These are phyloP conservation scores for Endocladia muricata DNA, from an alignment of 31 red algal genomes.

Conservation along the genomic window DNA sequence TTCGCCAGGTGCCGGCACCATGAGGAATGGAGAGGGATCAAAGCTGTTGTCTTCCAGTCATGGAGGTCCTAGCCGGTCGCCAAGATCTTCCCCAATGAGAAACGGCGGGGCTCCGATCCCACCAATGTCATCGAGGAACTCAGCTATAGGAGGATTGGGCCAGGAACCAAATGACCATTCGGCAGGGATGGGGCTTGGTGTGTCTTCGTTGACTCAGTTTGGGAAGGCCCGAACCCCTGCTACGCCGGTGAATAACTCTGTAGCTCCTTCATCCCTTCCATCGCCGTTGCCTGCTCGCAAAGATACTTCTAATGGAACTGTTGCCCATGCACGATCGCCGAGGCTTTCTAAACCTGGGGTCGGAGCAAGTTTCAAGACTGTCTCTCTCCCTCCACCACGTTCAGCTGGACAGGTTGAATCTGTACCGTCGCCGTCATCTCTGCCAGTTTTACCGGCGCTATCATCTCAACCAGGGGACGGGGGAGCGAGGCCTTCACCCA, in stretches of 20 bases:
- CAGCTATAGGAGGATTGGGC: neutral
- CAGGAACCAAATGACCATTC: neutral
- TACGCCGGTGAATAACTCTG: constrained; percentile 33
- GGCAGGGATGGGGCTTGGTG: neutral
- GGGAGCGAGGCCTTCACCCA: neutral
- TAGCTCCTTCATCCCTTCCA: constrained; percentile 39
- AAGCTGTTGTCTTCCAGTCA: too few relatives aligned
- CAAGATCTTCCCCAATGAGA: too few relatives aligned
- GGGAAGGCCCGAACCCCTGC: constrained; percentile 25
- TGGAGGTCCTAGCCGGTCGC: too few relatives aligned
- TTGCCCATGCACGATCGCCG: constrained; percentile 33
- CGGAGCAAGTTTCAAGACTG: constrained; percentile 22
- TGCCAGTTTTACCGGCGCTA: constrained; percentile 50
- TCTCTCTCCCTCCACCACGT: constrained; percentile 5
- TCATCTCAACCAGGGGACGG: constrained; percentile 13
- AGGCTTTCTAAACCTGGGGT: constrained; percentile 20
- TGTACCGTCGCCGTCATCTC: constrained; percentile 51
- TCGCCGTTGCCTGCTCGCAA: constrained; percentile 40
- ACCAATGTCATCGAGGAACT: neutral
- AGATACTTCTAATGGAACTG: neutral
- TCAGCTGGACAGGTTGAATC: constrained; percentile 36
- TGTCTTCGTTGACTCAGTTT: constrained; percentile 58
- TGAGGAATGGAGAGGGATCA: too few relatives aligned
- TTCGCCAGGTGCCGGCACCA: too few relatives aligned
- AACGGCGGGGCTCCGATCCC: neutral